Conservation (phyloP, 768 basidiomycete species). For the Suillus luteus region DNA sequence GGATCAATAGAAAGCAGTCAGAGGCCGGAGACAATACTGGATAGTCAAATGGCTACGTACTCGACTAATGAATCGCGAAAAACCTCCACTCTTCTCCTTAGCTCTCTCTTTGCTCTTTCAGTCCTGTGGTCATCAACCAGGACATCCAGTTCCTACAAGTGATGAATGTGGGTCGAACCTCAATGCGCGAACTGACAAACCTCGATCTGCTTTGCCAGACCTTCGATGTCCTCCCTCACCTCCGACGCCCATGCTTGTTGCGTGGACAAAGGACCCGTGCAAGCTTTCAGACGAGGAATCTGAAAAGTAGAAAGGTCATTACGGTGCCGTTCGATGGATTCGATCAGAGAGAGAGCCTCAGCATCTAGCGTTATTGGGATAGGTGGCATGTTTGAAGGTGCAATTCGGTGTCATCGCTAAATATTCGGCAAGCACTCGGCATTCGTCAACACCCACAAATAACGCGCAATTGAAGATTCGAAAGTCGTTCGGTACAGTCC, state of each 20-base stretch:
- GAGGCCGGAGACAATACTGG: slow-evolving; percentile 3
- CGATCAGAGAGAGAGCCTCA: slow-evolving; percentile 52
- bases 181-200: slow-evolving; percentile 33
- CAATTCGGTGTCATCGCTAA: neutral
- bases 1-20: slow-evolving; percentile 1
- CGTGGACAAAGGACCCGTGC: slow-evolving; percentile 63
- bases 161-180: neutral
- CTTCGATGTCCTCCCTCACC: slow-evolving; percentile 73
- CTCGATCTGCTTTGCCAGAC: slow-evolving; percentile 67
- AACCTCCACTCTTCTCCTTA: slow-evolving; percentile 51
- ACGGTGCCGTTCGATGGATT: slow-evolving; percentile 53
- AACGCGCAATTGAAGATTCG: no score
- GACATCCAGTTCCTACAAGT: slow-evolving; percentile 60
- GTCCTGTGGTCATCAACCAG: slow-evolving; percentile 73
- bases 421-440: no score
- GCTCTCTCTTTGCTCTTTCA: slow-evolving; percentile 49
- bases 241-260: slow-evolving; percentile 79
- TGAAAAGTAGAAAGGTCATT: slow-evolving; percentile 69
- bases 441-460: no score
- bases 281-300: slow-evolving; percentile 71
- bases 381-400: slow-evolving; percentile 56
- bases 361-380: slow-evolving; percentile 55
- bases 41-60: slow-evolving; percentile 42
- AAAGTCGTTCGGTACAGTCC: no score
- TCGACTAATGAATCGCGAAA: slow-evolving; percentile 47